A percentile compares a stretch with the other conserved stretches of the same genome.
Evolutionary conservation across 2,329 filamentous ascomycete genomes (phyloP).

Genomic region (Fusarium cicatricum): DNA sequence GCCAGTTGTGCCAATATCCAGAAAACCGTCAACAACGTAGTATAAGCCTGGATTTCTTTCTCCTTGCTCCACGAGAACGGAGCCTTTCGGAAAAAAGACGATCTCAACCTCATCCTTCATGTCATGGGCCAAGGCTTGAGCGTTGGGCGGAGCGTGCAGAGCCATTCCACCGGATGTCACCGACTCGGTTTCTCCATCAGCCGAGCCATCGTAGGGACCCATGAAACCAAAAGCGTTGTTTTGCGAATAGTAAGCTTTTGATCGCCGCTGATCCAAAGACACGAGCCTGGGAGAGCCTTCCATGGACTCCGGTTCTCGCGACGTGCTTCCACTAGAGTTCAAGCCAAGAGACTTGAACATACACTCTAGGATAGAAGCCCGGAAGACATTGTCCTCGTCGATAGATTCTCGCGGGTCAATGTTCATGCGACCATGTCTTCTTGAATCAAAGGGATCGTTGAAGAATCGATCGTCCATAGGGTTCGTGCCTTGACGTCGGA

Average conservation of each 20-base stretch:
- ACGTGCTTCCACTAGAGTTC: slow-evolving; percentile 70
- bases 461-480: slow-evolving; percentile 61
- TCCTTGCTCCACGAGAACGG: slow-evolving; percentile 93
- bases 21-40: slow-evolving; percentile 96
- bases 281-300: slow-evolving; percentile 87
- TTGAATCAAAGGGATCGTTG: slow-evolving; percentile 65
- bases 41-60: slow-evolving; percentile 97
- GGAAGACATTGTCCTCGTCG: slow-evolving; percentile 88
- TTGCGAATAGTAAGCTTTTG: slow-evolving; percentile 74
- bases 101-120: slow-evolving; percentile 94
- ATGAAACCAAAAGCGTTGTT: slow-evolving; percentile 92
- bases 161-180: slow-evolving; percentile 75
- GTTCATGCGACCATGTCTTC: slow-evolving; percentile 57
- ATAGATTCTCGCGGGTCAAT: slow-evolving; percentile 80
- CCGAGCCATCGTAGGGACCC: slow-evolving; percentile 77
- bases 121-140: slow-evolving; percentile 75
- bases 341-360: slow-evolving; percentile 95
- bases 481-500: slow-evolving; percentile 50
- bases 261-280: slow-evolving; percentile 81
- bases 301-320: slow-evolving; percentile 75
- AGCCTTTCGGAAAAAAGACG: slow-evolving; percentile 94
- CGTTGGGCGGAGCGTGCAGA: slow-evolving; percentile 67
- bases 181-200: slow-evolving; percentile 87
- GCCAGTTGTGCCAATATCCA: slow-evolving; percentile 86
- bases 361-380: slow-evolving; percentile 90